Evolutionary conservation across 2,329 filamentous ascomycete species (phyloP).

Genomic region (Fusarium newnesense): DNA sequence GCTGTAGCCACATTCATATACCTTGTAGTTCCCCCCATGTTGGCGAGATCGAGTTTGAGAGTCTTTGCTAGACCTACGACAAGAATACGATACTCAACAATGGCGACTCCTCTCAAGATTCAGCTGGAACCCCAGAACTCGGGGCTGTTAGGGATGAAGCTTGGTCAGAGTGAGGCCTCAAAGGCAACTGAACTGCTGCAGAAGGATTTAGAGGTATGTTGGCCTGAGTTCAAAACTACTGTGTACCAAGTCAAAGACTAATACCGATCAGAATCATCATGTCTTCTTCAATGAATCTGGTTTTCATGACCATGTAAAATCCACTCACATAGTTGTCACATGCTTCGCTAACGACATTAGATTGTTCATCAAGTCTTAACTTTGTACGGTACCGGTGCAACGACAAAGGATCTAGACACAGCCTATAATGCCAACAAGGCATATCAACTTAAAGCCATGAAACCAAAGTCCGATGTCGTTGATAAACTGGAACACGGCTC

Average conservation of each 20-base stretch:
- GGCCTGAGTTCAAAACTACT: not conserved
- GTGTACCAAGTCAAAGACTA: not conserved
- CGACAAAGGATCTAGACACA: conserved; percentile 65
- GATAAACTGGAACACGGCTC: conserved; percentile 65
- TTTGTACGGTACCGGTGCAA: conserved; percentile 79
- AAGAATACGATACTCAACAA: conserved; percentile 37
- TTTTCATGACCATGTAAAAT: conserved; percentile 81
- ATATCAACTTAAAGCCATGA: conserved; percentile 71
- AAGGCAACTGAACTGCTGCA: conserved; percentile 77
- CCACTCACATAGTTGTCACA: not conserved
- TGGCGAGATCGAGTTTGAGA: conserved; percentile 13
- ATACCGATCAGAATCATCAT: conserved; percentile 62
- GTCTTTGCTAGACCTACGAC: conserved; percentile 20
- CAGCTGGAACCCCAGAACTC: conserved; percentile 59
- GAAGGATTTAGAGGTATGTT: conserved; percentile 71
- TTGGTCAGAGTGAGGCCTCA: conserved; percentile 68
- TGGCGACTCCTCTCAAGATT: conserved; percentile 62
- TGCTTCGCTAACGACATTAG: conserved; percentile 45
- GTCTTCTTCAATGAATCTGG: conserved; percentile 81
- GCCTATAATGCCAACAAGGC: conserved; percentile 72
- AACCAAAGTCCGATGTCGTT: conserved; percentile 61
- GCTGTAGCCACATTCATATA: not conserved
- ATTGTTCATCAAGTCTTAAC: conserved; percentile 80
- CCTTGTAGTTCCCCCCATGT: conserved; percentile 17
- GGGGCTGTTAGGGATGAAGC: conserved; percentile 59